Evolutionary conservation across 257 asterid species (phyloP).

Genomic region (Solanum etuberosum): DNA sequence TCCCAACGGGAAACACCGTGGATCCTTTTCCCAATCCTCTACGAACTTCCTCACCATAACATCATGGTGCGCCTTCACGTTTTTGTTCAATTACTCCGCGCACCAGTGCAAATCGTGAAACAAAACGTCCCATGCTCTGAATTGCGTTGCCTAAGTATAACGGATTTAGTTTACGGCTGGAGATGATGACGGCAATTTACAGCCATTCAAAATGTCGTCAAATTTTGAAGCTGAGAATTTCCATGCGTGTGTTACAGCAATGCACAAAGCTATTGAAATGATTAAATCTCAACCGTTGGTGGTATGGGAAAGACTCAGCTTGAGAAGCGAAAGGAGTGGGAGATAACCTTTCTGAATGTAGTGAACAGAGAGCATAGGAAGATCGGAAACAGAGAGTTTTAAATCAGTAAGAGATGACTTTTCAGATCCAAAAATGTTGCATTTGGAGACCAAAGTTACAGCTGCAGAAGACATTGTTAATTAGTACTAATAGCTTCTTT

Average conservation of each 20-base stretch:
- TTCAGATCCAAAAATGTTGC: conserved; percentile 24
- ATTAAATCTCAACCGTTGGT: conserved; percentile 5
- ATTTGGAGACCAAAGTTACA: conserved; percentile 13
- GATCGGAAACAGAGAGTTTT: conserved; percentile 58
- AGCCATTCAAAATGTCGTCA: conserved; percentile 21
- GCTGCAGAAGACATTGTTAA: conserved; percentile 14
- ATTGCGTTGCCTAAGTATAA: too few species aligned
- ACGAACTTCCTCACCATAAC: background rate
- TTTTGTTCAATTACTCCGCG: background rate
- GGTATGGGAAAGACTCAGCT: too few species aligned
- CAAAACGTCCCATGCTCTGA: too few species aligned
- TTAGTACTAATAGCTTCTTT: background rate
- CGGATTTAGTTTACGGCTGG: conserved; percentile 17
- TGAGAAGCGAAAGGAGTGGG: too few species aligned
- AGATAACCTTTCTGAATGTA: conserved; percentile 56
- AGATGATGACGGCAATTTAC: conserved; percentile 21
- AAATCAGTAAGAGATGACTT: conserved; percentile 26
- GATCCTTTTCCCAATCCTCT: background rate
- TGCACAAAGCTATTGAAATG: conserved; percentile 24
- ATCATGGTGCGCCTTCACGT: background rate
- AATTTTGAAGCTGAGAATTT: conserved; percentile 2
- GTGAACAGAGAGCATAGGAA: conserved; percentile 75
- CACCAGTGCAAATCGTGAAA: too few species aligned
- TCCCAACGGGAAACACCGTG: background rate
- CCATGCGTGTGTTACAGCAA: conserved; percentile 27